A percentile compares a stretch with the other conserved stretches of the same genome.
Evolutionary conservation across 2,329 filamentous ascomycete genomes (phyloP).

Genomic region (Metarhizium guizhouense): DNA sequence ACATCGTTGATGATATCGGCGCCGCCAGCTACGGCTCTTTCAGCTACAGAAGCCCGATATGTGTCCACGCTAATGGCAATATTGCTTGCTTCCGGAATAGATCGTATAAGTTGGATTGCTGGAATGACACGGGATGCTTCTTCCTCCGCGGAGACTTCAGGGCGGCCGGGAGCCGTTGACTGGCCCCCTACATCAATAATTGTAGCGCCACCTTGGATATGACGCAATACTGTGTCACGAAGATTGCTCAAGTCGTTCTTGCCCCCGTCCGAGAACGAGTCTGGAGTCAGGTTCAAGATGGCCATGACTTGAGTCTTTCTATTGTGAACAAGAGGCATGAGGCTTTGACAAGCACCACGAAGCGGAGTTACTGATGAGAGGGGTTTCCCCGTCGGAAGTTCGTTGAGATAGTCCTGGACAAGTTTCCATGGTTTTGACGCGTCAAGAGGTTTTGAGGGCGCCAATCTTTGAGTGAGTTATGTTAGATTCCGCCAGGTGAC

Average conservation of each 20-base stretch:
- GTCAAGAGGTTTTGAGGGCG: constrained; percentile 45
- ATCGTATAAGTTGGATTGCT: constrained; percentile 64
- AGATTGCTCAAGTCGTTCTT: constrained; percentile 47
- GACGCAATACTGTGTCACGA: constrained; percentile 45
- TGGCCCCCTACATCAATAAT: constrained; percentile 92
- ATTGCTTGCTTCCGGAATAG: constrained; percentile 49
- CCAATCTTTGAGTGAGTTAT: constrained; percentile 33
- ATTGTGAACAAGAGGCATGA: constrained; percentile 49
- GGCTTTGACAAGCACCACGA: constrained; percentile 32
- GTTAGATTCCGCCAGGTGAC: neutral
- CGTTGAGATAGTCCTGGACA: constrained; percentile 51
- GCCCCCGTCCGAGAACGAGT: constrained; percentile 94
- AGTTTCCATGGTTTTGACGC: constrained; percentile 49
- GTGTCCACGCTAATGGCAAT: constrained; percentile 86
- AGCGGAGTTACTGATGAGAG: constrained; percentile 53
- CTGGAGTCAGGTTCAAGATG: constrained; percentile 88
- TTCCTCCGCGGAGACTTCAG: constrained; percentile 59
- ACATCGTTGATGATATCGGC: constrained; percentile 95
- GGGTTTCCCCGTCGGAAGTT: constrained; percentile 37
- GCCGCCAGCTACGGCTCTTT: constrained; percentile 64
- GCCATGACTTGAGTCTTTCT: constrained; percentile 78
- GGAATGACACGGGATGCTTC: constrained; percentile 74
- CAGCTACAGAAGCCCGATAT: constrained; percentile 77
- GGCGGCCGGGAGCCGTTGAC: constrained; percentile 73
- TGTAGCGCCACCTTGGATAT: constrained; percentile 62